These are phyloP conservation scores for Sphaerulina populicola DNA, from an alignment of 2,329 filamentous ascomycete genomes.

Conservation along the genomic window DNA sequence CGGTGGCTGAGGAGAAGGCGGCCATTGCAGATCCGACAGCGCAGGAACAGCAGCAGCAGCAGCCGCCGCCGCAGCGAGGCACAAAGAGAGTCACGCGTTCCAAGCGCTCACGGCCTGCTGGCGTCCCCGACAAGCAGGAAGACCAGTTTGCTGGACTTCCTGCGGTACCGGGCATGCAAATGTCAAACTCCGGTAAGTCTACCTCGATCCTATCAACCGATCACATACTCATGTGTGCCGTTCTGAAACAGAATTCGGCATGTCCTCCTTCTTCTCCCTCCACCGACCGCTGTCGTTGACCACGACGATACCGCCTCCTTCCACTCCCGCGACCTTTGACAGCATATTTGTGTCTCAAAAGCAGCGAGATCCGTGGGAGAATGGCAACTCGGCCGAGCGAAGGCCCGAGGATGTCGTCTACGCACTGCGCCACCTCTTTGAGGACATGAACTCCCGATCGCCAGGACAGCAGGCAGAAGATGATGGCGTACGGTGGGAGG, in stretches of 20 bases:
- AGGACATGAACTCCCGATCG: conserved; percentile 28
- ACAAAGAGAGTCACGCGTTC: conserved; percentile 17
- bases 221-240: conserved; percentile 2
- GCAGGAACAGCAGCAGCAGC: conserved; percentile 4
- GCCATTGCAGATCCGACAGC: conserved; percentile 15
- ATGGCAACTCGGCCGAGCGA: conserved; percentile 39
- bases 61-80: conserved; percentile 14
- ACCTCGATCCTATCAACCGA: neutral
- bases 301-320: conserved; percentile 64
- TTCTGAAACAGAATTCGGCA: conserved; percentile 59
- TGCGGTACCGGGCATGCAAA: conserved; percentile 63
- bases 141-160: conserved; percentile 53
- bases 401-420: conserved; percentile 36
- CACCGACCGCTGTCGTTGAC: conserved; percentile 89
- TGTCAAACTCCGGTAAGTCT: conserved; percentile 7
- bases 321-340: conserved; percentile 68
- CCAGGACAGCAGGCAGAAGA: conserved; percentile 25
- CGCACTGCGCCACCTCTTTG: conserved; percentile 40
- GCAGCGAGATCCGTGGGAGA: conserved; percentile 39
- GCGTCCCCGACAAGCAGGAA: conserved; percentile 15
- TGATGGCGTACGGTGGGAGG: conserved; percentile 34
- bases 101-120: conserved; percentile 14
- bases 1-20: conserved; percentile 12
- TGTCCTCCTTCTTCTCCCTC: conserved; percentile 91
- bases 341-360: conserved; percentile 63